Base-by-base conservation (phyloP, 495 filamentous ascomycete species). In the Aspergillus wentii region DNA sequence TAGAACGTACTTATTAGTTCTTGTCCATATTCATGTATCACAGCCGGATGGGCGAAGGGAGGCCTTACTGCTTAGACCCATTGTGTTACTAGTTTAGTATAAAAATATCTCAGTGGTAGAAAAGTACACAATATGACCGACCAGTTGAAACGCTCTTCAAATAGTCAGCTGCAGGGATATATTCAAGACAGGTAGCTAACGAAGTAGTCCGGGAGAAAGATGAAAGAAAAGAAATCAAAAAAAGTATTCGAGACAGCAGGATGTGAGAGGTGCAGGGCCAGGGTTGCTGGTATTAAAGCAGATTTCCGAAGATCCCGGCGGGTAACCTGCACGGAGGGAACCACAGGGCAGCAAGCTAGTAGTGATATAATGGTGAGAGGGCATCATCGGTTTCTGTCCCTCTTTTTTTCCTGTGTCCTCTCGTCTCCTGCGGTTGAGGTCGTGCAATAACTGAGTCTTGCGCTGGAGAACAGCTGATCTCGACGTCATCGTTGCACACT, bases 401-500 rank as follows among this genome's bases (percentile, higher is more conserved):
- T 35, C 17, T 7, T 8, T 8, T 16, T 17, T 4, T 34, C 32
- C 21, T 35, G 13, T 19, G 22, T 13, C 14, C 14, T n/a, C 26
- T n/a, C 14, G 26, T n/a, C n/a, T n/a, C 22, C 22, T 11, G 22
- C 6, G 22, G 6, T 5, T 25, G 22, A 25, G 11, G 22, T 11
- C 22, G 22, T 6, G 22, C 11, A 11, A 25, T 25, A 25, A 25
- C 22, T 25, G 11, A 29, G n/a, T n/a, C n/a, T n/a, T n/a, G n/a
- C n/a, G n/a, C n/a, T n/a, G n/a, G n/a, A n/a, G n/a, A n/a, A n/a
- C n/a, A n/a, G n/a, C n/a, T n/a, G 49, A 54, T 57, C 47, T 56
- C 52, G 46, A 62, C 59, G 59, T 65, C 61, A 62, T 62, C 38
- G 38, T 51, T 52, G 48, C 49, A 48, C 45, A 29, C 30, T 33